Base-by-base conservation (phyloP, 1,284 basidiomycete species). In the Polyporus tsugae region DNA sequence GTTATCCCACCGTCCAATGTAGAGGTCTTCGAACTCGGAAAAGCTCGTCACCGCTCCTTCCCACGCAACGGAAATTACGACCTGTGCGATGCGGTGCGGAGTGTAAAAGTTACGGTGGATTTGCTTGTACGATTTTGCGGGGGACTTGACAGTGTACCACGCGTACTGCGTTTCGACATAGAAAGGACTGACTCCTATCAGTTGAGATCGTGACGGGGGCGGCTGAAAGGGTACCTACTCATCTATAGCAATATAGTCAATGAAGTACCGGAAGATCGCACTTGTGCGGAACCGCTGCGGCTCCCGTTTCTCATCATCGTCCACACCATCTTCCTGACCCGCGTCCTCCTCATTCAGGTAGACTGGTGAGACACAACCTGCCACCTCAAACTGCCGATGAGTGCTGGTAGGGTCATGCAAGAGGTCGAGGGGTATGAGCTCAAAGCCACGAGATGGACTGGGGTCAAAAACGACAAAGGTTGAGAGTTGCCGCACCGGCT, bases 161-260 rank as follows among this genome's bases (percentile, higher is more conserved):
- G 88, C 88, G 67, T 81, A 82, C 35, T 81, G 71, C 0, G 91
- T 92, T 72, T 91, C 85, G 15, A 93, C 81, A 65, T 83, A 90
- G 10, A 91, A 76, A 0, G 88, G 85, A 19, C 91, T 93, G 13
- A 29, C 6, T 25, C 22, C 22, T 25, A 46, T 25, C 65, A 39
- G 61, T 11, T 22, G 41, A 39, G 33, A 65, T 41, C 35, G 39
- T 15, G 38, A 63, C 33, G 35, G 6, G 63, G 53, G 11, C 29
- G 65, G 64, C 42, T 64, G 59, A 38, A 62, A 63, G 35, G 52
- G 62, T 1, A 73, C 82, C 62, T 64, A 85, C 89, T 79, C 78
- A 78, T 82, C 67, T 1, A 53, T 59, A 19, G 75, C 77, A 25
- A 69, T 73, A 61, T 83, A 85, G 64, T 83, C 80, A 17, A 84